phyloP scores from a whole-genome alignment of 371 early-diverging fungal species.

The Rhizopus stolonifer region DNA sequence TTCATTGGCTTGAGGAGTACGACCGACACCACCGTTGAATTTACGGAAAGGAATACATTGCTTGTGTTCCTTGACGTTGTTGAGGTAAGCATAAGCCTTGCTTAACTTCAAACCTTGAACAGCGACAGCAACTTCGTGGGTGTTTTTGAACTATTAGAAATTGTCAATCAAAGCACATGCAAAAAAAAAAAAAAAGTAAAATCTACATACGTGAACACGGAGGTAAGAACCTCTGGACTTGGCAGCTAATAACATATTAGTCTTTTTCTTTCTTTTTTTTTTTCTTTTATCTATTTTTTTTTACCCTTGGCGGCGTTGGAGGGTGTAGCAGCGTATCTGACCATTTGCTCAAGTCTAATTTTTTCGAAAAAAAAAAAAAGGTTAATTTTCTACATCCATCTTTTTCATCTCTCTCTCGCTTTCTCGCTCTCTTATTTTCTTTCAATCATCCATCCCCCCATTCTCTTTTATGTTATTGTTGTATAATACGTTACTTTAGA shows the following conservation, averaged over 20 bases:
- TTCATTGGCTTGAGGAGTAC: slow-evolving; percentile 97
- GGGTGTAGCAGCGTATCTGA: slow-evolving; percentile 61
- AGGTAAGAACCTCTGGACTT: slow-evolving; percentile 41
- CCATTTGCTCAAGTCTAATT: slow-evolving; percentile 48
- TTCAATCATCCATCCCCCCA: background rate
- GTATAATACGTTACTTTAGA: slow-evolving; percentile 2
- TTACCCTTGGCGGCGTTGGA: slow-evolving; percentile 55
- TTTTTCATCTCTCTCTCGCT: background rate
- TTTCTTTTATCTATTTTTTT: slow-evolving; percentile 1
- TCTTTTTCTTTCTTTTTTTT: background rate
- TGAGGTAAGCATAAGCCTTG: slow-evolving; percentile 95
- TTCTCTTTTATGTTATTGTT: background rate
- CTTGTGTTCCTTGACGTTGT: slow-evolving; percentile 96
- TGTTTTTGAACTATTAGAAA: slow-evolving; percentile 86
- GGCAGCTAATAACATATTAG: slow-evolving; percentile 21
- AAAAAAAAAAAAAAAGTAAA: background rate
- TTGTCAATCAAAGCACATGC: too few species aligned
- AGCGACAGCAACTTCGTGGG: slow-evolving; percentile 96
- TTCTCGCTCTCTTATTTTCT: background rate
- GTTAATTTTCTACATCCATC: background rate
- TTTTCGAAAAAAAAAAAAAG: background rate
- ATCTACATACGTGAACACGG: slow-evolving; percentile 36
- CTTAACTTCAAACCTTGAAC: slow-evolving; percentile 91
- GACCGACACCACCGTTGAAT: slow-evolving; percentile 98
- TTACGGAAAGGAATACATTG: slow-evolving; percentile 98